Evolutionary conservation across 768 basidiomycete species (phyloP).

Genomic region (Suillus subaureus): DNA sequence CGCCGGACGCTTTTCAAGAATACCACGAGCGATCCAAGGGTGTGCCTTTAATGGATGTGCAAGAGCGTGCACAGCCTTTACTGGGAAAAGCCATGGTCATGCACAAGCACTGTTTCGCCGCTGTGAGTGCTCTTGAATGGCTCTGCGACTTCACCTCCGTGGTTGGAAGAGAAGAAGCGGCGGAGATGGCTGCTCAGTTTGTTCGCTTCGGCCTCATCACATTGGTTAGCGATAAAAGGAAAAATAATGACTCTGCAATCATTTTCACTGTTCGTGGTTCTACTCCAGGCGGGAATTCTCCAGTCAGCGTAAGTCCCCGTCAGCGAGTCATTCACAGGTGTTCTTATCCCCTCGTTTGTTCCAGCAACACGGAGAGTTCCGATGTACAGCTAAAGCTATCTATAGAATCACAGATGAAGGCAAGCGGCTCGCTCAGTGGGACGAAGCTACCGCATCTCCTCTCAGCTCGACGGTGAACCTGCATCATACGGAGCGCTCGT

Average conservation of each 20-base stretch:
- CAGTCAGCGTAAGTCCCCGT: constrained; percentile 60
- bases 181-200: constrained; percentile 97
- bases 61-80: constrained; percentile 63
- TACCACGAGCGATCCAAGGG: constrained; percentile 83
- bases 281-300: constrained; percentile 72
- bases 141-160: constrained; percentile 96
- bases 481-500: constrained; percentile 55
- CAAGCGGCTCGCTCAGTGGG: constrained; percentile 84
- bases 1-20: constrained; percentile 63
- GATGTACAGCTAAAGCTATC: constrained; percentile 92
- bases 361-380: constrained; percentile 93
- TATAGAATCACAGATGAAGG: constrained; percentile 96
- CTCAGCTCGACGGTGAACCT: constrained; percentile 68
- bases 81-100: constrained; percentile 44
- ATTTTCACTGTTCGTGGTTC: constrained; percentile 90
- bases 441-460: constrained; percentile 56
- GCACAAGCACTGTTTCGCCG: constrained; percentile 80
- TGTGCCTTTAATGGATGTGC: constrained; percentile 67
- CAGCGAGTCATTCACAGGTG: constrained; percentile 5
- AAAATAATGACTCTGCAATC: constrained; percentile 89
- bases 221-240: constrained; percentile 88
- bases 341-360: constrained; percentile 18
- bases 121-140: constrained; percentile 92
- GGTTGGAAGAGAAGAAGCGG: constrained; percentile 93
- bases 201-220: constrained; percentile 91